A percentile compares a stretch with the other conserved stretches of the same genome.
Evolutionary conservation across 495 filamentous ascomycete genomes (phyloP).

Genomic region (Neurospora cerealis): DNA sequence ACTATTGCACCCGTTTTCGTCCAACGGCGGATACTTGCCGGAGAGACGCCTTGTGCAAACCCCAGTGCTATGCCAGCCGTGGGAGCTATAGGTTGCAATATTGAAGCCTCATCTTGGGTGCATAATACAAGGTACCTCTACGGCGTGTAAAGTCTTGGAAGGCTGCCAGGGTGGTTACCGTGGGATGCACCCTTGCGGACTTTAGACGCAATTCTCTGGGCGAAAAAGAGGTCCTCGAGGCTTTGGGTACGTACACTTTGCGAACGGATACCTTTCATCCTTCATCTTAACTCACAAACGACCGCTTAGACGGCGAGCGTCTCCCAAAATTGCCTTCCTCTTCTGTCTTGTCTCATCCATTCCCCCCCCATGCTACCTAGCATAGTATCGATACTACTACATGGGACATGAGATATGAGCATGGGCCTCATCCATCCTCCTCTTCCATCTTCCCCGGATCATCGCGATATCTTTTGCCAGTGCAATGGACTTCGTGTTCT

Average conservation of each 20-base stretch:
- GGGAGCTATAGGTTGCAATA: background rate
- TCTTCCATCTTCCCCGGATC: background rate
- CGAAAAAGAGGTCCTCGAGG: background rate
- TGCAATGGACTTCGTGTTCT: background rate
- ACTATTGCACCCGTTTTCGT: background rate
- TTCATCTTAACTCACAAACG: background rate
- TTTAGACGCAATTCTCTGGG: background rate
- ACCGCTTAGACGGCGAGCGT: background rate
- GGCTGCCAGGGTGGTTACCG: background rate
- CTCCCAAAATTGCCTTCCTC: background rate
- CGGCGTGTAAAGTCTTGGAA: background rate
- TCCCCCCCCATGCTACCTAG: background rate
- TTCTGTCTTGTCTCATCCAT: background rate
- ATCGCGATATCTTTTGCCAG: background rate
- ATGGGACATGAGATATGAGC: background rate
- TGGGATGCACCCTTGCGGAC: background rate
- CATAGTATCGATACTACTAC: background rate
- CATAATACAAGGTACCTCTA: background rate
- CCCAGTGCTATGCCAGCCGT: slow-evolving; percentile 5
- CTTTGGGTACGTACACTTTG: background rate
- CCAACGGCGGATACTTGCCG: background rate
- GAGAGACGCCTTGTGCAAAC: slow-evolving; percentile 1
- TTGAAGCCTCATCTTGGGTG: background rate
- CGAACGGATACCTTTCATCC: background rate
- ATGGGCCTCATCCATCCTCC: background rate